Evolutionary conservation across 495 filamentous ascomycete genomes (phyloP), one percentile per base, ranked within the genome.

Genomic region (Podospora pseudopauciseta): DNA sequence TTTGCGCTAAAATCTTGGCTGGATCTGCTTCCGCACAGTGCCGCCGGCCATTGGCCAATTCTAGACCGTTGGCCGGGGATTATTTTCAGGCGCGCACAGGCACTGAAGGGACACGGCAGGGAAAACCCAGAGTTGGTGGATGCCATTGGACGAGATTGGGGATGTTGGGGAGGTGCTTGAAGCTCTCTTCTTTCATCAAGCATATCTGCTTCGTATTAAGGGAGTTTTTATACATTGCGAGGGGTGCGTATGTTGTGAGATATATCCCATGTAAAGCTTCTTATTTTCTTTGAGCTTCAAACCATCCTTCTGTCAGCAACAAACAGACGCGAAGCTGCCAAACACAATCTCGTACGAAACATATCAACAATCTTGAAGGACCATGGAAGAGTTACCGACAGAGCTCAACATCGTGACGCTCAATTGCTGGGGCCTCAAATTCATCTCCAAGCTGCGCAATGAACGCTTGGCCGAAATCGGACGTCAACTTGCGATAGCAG

Each of bases 371-470:
- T 49, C 15, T 49, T 49, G 39, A 49, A 49, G 5, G 5, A 49
- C n/a, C 55, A 82, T 80, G 79, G 77, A 76, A 15, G 73, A 75
- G 26, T 64, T 75, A 55, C 82, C 82, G 28, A 77, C 77, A 26
- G 81, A 86, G 64, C 87, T 97, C 73, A 89, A 89, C 67, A 82
- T 97, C 65, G 80, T 97, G 73, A 91, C 91, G 3, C 87, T 96
- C 76, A 99, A 99, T 77, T 96, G 92, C 87, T 97, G 95, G 93
- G 95, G 95, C 56, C 87, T 98, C 65, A 95, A 96, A 77, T 95
- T 87, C 79, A 83, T 97, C 71, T 87, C 93, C 68, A 89, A 89
- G 72, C 84, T 90, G 70, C 92, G 94, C 65, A 82, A 84, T 71
- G 91, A 91, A 74, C 93, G 95, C 44, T 85, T 97, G 60, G 75